Evolutionary conservation across 2,329 filamentous ascomycete genomes (phyloP).

Genomic region (Epichloe coenophiala): DNA sequence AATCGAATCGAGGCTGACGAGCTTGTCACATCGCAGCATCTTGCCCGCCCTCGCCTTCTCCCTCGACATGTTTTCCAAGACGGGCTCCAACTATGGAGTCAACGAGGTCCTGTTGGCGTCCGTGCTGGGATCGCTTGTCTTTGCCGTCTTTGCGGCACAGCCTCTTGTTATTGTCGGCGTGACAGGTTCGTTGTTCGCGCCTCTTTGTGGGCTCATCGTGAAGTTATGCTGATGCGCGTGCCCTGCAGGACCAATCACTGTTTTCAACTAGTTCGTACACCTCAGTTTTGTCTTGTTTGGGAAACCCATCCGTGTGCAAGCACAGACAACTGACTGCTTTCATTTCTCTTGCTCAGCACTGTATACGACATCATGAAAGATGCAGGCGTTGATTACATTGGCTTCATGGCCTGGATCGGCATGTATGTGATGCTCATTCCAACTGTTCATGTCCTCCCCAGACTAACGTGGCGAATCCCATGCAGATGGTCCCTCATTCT

Average conservation of each 20-base stretch:
- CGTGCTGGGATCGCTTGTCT: slow-evolving; percentile 70
- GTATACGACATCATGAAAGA: slow-evolving; percentile 79
- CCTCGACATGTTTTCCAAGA: slow-evolving; percentile 87
- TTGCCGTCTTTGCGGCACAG: slow-evolving; percentile 66
- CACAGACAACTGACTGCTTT: too few species aligned
- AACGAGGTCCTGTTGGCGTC: slow-evolving; percentile 84
- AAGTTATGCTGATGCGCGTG: not conserved
- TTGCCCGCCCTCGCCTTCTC: slow-evolving; percentile 79
- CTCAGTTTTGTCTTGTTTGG: not conserved
- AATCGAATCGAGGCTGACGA: not conserved
- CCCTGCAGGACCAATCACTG: slow-evolving; percentile 64
- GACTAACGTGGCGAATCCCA: not conserved
- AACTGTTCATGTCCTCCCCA: not conserved
- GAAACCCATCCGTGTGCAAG: too few species aligned
- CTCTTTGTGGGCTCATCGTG: not conserved
- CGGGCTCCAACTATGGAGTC: slow-evolving; percentile 70
- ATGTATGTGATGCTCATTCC: slow-evolving; percentile 33
- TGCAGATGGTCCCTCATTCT: slow-evolving; percentile 66
- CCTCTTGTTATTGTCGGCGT: slow-evolving; percentile 85
- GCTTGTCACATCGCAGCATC: slow-evolving; percentile 46
- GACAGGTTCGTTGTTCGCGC: slow-evolving; percentile 38
- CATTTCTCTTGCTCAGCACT: slow-evolving; percentile 33
- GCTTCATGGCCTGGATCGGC: slow-evolving; percentile 87
- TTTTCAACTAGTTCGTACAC: slow-evolving; percentile 64
- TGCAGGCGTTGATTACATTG: slow-evolving; percentile 66